Base-by-base conservation (phyloP, 495 filamentous ascomycete species). In the Podospora tetraspora region DNA sequence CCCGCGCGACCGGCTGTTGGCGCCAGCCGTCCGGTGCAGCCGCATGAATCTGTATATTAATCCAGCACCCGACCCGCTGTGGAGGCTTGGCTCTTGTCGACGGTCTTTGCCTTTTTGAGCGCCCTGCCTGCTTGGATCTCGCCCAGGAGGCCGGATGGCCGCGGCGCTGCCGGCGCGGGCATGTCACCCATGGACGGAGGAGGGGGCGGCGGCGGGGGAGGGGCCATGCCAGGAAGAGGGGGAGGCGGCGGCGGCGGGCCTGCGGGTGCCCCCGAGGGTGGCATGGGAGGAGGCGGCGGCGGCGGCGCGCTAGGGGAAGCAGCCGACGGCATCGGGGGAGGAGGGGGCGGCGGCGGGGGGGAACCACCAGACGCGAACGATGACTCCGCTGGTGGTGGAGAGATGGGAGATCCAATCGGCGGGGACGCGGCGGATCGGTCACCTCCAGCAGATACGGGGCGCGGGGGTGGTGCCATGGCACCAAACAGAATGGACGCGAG, bases 401-500 rank as follows among this genome's bases (percentile, higher is more conserved):
- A 73, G 25, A 75, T 75, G 10, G 81, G 77, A 6, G 80, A 73
- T 22, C 66, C 74, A 75, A 81, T 64, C 11, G 81, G 80, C 13
- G 74, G 67, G 27, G 85, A 74, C 21, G 69, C 82, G n/a, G 83
- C 76, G 57, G 83, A 79, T 71, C 90, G 89, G 61, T 92, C 87
- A 63, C 91, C 92, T 80, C 90, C 88, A 10, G 91, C 90, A 61
- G 91, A 94, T 27, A 97, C 77, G 37, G 96, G 93, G 63, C 94
- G 88, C 16, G 43, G 43, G 23, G 95, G 95, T 57, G 95, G 95
- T 11, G 86, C 95, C 95, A 99, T 99, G 62, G 94, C 96, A 66
- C 95, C 94, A 78, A 99, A 98, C 32, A 99, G 86, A 68, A 93
- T 95, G 43, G 91, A 93, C 21, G 95, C 95, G 37, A 99, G 88